Conservation (phyloP, 306 rosid species). For the Abrus pulchellus region DNA sequence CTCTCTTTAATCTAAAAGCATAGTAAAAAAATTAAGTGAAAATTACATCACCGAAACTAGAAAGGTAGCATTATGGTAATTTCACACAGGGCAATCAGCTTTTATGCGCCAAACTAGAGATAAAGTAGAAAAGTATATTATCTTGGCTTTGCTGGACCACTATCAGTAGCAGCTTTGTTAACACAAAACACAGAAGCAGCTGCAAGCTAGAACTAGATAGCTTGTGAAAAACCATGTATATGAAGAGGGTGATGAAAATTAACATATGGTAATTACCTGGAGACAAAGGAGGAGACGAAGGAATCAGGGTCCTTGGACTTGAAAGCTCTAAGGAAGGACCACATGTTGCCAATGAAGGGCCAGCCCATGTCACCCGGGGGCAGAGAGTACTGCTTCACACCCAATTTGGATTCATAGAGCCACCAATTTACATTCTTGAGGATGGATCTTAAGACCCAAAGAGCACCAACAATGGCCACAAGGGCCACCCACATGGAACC, state of each 20-base stretch:
- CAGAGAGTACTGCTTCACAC: slow-evolving; percentile 61
- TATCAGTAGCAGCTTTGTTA: slow-evolving; percentile 41
- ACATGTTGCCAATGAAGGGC: slow-evolving; percentile 97
- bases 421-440: slow-evolving; percentile 67
- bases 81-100: slow-evolving; percentile 8
- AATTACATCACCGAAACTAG: neutral
- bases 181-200: neutral
- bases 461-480: slow-evolving; percentile 33
- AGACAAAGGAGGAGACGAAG: slow-evolving; percentile 67
- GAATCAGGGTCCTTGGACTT: slow-evolving; percentile 83
- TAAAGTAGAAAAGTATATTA: slow-evolving; percentile 33
- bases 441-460: slow-evolving; percentile 48
- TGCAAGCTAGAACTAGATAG: too few relatives aligned
- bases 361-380: slow-evolving; percentile 95
- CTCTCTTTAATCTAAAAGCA: too few relatives aligned
- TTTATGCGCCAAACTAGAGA: slow-evolving; percentile 6
- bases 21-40: too few relatives aligned
- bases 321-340: slow-evolving; percentile 93
- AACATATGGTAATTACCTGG: slow-evolving; percentile 59
- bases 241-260: neutral
- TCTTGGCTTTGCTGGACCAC: slow-evolving; percentile 41
- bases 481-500: slow-evolving; percentile 40
- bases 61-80: slow-evolving; percentile 28
- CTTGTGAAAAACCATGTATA: too few relatives aligned
- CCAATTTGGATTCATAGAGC: slow-evolving; percentile 70